A percentile compares a stretch with the other conserved stretches of the same genome.
These are phyloP conservation scores for Achaetomium macrosporum DNA, from an alignment of 2,329 filamentous ascomycete species.

Conservation along the genomic window DNA sequence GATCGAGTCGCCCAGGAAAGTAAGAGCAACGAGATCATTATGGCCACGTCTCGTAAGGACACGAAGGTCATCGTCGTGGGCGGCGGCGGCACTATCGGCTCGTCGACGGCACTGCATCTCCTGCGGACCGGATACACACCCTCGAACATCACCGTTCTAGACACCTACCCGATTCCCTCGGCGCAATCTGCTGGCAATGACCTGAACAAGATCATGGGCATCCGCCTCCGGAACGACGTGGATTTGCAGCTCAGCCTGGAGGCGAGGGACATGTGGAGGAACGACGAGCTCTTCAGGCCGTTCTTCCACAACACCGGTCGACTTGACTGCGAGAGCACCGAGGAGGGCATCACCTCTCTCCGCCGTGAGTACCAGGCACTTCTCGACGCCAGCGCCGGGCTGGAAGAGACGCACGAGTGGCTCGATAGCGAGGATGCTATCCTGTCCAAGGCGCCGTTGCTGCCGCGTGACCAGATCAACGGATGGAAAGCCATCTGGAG, in stretches of 20 bases:
- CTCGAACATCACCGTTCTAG: background rate
- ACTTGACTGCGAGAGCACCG: conserved; percentile 31
- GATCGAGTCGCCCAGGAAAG: no score
- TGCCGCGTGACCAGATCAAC: conserved; percentile 36
- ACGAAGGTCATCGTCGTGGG: background rate
- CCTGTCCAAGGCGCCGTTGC: conserved; percentile 34
- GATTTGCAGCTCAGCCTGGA: background rate
- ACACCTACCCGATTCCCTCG: background rate
- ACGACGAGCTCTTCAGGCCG: background rate
- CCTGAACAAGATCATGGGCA: background rate
- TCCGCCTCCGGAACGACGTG: background rate
- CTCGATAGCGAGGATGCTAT: conserved; percentile 41
- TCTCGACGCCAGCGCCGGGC: conserved; percentile 33
- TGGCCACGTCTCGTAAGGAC: background rate
- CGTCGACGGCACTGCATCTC: background rate
- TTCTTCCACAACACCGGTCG: background rate
- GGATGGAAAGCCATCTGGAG: conserved; percentile 43
- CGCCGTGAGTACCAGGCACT: conserved; percentile 33
- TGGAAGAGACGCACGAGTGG: conserved; percentile 38
- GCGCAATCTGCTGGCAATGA: background rate
- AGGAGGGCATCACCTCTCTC: conserved; percentile 31
- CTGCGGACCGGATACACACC: background rate
- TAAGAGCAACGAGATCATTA: background rate
- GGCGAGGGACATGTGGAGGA: background rate
- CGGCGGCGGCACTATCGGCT: background rate